These are phyloP conservation scores for Ophiostoma tasmaniense DNA, from an alignment of 2,329 filamentous ascomycete genomes.

Conservation along the genomic window DNA sequence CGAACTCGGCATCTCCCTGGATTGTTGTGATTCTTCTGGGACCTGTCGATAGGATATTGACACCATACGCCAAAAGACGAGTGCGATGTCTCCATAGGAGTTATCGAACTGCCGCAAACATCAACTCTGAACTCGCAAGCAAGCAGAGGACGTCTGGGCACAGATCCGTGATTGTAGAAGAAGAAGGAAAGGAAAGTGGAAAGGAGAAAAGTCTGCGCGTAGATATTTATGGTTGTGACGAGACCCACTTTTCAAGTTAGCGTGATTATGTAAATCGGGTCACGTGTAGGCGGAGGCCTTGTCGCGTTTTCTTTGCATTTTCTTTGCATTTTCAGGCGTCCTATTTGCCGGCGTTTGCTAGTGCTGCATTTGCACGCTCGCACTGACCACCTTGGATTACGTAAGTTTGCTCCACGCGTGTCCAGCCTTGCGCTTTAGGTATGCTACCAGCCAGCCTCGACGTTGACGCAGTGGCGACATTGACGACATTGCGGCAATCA, in stretches of 20 bases:
- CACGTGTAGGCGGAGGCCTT: not conserved
- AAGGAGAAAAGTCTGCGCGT: constrained; percentile 25
- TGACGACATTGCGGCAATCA: not conserved
- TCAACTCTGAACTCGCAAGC: constrained; percentile 59
- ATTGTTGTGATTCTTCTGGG: constrained; percentile 62
- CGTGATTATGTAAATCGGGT: not conserved
- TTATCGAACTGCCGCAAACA: constrained; percentile 77
- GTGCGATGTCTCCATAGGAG: constrained; percentile 65
- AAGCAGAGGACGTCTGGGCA: constrained; percentile 70
- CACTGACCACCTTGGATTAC: constrained; percentile 9
- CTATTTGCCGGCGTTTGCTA: not conserved
- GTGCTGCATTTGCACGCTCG: constrained; percentile 1
- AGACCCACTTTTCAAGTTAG: not conserved
- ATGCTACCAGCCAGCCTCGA: not conserved
- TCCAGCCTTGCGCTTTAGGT: constrained; percentile 6
- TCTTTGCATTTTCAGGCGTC: too few species aligned
- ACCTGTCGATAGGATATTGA: constrained; percentile 94
- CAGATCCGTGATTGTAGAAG: constrained; percentile 61
- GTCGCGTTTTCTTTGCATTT: not conserved
- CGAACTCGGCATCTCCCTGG: constrained; percentile 56
- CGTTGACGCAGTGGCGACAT: not conserved
- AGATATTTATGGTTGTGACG: constrained; percentile 3
- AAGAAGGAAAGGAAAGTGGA: constrained; percentile 28
- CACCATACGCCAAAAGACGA: constrained; percentile 50
- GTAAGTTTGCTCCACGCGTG: constrained; percentile 20